Conservation (phyloP, 1,284 basidiomycete species). For the Tilletia setariae region DNA sequence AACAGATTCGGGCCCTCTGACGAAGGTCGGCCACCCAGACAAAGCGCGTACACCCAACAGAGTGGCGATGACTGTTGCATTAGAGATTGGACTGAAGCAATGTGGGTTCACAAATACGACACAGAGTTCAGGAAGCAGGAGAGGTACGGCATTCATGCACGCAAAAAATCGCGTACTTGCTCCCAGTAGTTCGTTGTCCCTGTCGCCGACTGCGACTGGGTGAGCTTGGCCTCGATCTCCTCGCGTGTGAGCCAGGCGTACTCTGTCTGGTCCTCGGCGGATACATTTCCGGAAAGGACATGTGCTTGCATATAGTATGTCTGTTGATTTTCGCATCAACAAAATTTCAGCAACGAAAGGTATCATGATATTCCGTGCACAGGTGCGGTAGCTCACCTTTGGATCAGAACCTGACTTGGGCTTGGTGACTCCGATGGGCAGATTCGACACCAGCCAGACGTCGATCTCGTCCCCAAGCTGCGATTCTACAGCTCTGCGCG, state of each 20-base stretch:
- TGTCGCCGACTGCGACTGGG: neutral
- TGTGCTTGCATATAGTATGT: slow-evolving; percentile 46
- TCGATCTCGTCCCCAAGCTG: slow-evolving; percentile 44
- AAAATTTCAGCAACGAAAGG: too few species aligned
- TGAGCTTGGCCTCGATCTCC: slow-evolving; percentile 64
- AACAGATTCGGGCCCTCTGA: too few species aligned
- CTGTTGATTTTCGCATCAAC: slow-evolving; percentile 16
- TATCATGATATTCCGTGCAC: too few species aligned
- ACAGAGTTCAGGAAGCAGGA: too few species aligned
- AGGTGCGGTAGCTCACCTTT: neutral
- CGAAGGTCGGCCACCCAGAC: too few species aligned
- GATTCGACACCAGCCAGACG: slow-evolving; percentile 48
- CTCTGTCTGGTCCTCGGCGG: slow-evolving; percentile 54
- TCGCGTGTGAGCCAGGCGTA: slow-evolving; percentile 88
- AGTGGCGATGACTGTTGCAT: too few species aligned
- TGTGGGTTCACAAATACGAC: too few species aligned
- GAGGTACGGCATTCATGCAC: too few species aligned
- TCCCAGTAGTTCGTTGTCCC: neutral
- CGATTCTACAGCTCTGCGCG: slow-evolving; percentile 32
- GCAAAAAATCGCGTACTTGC: slow-evolving; percentile 8
- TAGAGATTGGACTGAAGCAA: too few species aligned
- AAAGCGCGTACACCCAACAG: too few species aligned
- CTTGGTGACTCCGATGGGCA: slow-evolving; percentile 40
- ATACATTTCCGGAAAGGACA: slow-evolving; percentile 37
- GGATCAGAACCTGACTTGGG: neutral